phyloP scores from a whole-genome alignment of 192 early-diverging fungal species.

The Coemansia sp. region DNA sequence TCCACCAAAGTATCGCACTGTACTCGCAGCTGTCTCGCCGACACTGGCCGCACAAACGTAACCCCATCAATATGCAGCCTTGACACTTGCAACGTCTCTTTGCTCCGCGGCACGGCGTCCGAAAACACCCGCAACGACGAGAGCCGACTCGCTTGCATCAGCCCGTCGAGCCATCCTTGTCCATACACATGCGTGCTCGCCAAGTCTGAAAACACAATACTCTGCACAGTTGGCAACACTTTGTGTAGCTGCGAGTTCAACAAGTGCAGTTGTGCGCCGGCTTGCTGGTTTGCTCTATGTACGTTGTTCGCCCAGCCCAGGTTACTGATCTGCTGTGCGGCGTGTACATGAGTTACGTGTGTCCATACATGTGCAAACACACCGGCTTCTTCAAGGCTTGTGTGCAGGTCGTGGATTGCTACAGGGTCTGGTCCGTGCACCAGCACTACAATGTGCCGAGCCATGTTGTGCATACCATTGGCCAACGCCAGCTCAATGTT shows the following conservation, averaged over 20 bases:
- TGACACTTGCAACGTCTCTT: background rate
- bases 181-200: background rate
- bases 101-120: background rate
- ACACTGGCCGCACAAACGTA: background rate
- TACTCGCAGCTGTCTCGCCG: background rate
- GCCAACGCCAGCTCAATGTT: background rate
- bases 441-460: constrained; percentile 6
- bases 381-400: background rate
- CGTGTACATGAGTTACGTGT: background rate
- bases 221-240: constrained; percentile 11
- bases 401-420: background rate
- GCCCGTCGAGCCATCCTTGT: background rate
- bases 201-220: constrained; percentile 10
- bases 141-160: constrained; percentile 20
- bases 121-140: background rate
- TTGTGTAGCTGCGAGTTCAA: constrained; percentile 3
- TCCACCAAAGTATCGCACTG: background rate
- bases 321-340: background rate
- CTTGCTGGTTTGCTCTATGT: background rate
- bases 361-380: constrained; percentile 7
- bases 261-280: background rate
- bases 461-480: background rate
- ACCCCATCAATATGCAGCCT: constrained; percentile 7
- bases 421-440: background rate
- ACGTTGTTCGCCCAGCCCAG: background rate